These are phyloP conservation scores for Serendipita sp. DNA, from an alignment of 768 basidiomycete species.

Conservation along the genomic window DNA sequence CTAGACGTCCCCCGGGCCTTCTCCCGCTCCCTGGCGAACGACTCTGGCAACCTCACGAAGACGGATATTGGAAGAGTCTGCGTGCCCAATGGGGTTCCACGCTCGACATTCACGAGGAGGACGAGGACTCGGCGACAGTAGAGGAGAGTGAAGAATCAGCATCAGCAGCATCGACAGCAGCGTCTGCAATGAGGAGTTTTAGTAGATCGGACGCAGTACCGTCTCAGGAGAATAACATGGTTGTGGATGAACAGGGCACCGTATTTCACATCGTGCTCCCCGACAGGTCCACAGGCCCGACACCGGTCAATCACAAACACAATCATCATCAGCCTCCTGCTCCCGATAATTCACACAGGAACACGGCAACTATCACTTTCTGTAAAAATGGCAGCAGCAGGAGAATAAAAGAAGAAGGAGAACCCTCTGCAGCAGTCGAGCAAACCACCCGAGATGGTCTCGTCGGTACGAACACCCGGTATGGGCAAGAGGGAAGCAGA, in stretches of 20 bases:
- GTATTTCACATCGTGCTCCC: neutral
- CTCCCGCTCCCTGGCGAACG: neutral
- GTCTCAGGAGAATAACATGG: too few relatives aligned
- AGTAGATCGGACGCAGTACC: too few relatives aligned
- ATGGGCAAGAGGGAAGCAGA: neutral
- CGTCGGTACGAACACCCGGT: neutral
- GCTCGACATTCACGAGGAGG: neutral
- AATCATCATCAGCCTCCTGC: too few relatives aligned
- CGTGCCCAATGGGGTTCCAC: neutral
- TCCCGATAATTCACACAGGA: too few relatives aligned
- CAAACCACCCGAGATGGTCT: neutral
- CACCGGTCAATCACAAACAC: too few relatives aligned
- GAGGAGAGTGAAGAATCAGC: neutral
- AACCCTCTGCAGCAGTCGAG: too few relatives aligned
- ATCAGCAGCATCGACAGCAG: too few relatives aligned
- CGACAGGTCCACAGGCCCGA: neutral
- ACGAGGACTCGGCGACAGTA: neutral
- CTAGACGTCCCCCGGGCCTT: conserved; percentile 2
- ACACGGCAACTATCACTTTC: too few relatives aligned
- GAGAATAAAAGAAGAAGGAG: too few relatives aligned
- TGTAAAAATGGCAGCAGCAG: too few relatives aligned
- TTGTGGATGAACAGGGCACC: neutral
- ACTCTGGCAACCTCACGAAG: conserved; percentile 4
- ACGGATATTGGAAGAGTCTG: neutral
- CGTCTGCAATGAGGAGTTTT: too few relatives aligned